Conservation (phyloP, 2,329 filamentous ascomycete species). For the Ceratocystis cacaofunesta region DNA sequence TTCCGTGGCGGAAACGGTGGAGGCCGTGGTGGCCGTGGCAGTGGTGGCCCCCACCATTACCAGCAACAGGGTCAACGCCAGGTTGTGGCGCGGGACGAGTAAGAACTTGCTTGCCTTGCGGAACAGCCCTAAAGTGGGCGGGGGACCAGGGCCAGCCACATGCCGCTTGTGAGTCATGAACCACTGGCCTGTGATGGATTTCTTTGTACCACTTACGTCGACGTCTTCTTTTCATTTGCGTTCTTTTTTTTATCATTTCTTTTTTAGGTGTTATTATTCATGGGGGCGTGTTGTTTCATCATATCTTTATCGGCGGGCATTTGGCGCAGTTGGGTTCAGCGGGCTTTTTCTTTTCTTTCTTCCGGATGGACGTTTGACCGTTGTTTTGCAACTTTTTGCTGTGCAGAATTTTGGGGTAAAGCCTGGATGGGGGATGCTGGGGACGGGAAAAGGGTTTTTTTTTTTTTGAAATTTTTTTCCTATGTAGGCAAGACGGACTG, state of each 20-base stretch:
- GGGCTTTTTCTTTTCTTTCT: constrained; percentile 6
- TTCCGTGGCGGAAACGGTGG: constrained; percentile 33
- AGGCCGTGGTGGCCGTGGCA: constrained; percentile 37
- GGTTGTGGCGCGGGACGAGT: constrained; percentile 17
- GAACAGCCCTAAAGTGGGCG: background rate
- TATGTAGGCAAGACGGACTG: background rate
- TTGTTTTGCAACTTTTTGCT: background rate
- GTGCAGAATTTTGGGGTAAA: background rate
- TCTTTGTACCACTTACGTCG: background rate
- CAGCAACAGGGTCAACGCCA: constrained; percentile 26
- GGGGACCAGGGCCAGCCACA: background rate
- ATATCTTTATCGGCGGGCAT: constrained; percentile 5
- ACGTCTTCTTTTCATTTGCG: constrained; percentile 1
- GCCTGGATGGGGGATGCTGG: background rate
- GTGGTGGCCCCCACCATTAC: constrained; percentile 25
- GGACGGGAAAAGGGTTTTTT: background rate
- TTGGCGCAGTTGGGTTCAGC: constrained; percentile 7
- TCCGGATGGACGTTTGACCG: background rate
- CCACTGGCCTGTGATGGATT: background rate
- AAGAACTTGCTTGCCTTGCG: background rate
- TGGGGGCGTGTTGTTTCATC: constrained; percentile 4
- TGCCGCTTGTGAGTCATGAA: background rate
- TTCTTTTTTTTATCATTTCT: constrained; percentile 1
- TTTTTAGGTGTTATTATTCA: constrained; percentile 7
- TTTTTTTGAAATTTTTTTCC: background rate